Conservation (phyloP, 106 monocot genomes). For the Allium fistulosum region DNA sequence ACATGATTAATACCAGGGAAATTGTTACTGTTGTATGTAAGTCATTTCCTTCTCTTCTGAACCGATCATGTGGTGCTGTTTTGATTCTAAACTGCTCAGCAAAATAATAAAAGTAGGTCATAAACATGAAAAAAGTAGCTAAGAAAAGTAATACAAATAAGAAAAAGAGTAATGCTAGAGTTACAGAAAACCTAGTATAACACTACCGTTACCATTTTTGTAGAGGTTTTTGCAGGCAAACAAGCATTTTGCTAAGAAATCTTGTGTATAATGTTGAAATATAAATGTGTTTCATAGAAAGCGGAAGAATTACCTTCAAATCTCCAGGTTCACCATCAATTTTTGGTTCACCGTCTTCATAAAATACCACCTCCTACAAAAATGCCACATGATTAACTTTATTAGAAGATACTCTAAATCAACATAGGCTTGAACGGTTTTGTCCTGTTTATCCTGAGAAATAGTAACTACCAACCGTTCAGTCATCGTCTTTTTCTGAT, state of each 20-base stretch:
- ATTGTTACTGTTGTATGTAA: conserved; percentile 79
- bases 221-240: no score
- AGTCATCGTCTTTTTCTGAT: no score
- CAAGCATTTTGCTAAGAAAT: no score
- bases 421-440: no score
- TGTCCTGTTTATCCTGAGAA: no score
- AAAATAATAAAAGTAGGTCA: neutral
- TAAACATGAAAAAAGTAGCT: neutral
- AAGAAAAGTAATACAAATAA: neutral
- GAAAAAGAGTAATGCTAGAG: neutral
- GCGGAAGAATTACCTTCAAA: conserved; percentile 51
- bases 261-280: no score
- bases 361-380: conserved; percentile 76
- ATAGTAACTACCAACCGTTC: no score
- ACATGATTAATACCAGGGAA: conserved; percentile 47
- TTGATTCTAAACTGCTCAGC: conserved; percentile 73
- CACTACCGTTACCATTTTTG: no score
- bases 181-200: no score
- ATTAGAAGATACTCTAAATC: neutral
- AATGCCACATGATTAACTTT: conserved; percentile 1
- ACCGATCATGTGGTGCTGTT: conserved; percentile 83
- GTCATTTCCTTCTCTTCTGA: conserved; percentile 88
- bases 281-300: no score
- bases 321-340: conserved; percentile 98
- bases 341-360: conserved; percentile 91